Percentiles rank a stretch among this genome's conserved stretches.
Evolutionary conservation across 108 stramenopile species (phyloP).

Genomic region (Nitzschia putrida): DNA sequence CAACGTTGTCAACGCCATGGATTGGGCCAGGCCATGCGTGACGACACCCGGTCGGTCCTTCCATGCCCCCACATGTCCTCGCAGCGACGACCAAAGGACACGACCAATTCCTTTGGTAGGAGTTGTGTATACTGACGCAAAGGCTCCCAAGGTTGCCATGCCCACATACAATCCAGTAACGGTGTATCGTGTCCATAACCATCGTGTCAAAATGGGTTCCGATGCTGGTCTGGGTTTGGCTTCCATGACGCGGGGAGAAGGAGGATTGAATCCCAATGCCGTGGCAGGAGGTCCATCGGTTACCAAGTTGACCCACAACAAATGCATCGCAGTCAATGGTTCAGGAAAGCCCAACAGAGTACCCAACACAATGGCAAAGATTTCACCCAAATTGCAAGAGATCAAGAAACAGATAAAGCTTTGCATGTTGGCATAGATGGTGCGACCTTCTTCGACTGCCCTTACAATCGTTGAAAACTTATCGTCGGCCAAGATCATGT

Average conservation of each 20-base stretch:
- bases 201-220: slow-evolving; percentile 94
- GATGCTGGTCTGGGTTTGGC: slow-evolving; percentile 86
- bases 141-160: slow-evolving; percentile 91
- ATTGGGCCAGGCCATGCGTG: slow-evolving; percentile 65
- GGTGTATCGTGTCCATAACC: slow-evolving; percentile 92
- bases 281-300: slow-evolving; percentile 99
- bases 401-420: slow-evolving; percentile 98
- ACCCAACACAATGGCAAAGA: slow-evolving; percentile 90
- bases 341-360: slow-evolving; percentile 93
- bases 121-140: slow-evolving; percentile 86
- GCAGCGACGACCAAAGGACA: slow-evolving; percentile 61
- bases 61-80: slow-evolving; percentile 43
- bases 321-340: slow-evolving; percentile 96
- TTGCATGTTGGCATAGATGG: slow-evolving; percentile 98
- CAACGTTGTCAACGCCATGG: slow-evolving; percentile 89
- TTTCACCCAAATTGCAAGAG: slow-evolving; percentile 97
- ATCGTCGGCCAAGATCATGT: slow-evolving; percentile 97
- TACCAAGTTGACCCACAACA: slow-evolving; percentile 98
- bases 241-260: slow-evolving; percentile 88
- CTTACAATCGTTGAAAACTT: slow-evolving; percentile 97
- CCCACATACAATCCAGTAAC: slow-evolving; percentile 96
- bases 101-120: slow-evolving; percentile 45
- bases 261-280: slow-evolving; percentile 97
- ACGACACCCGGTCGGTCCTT: background rate
- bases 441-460: slow-evolving; percentile 96